These are phyloP conservation scores for Postia placenta DNA, from an alignment of 768 basidiomycete species.

Conservation along the genomic window DNA sequence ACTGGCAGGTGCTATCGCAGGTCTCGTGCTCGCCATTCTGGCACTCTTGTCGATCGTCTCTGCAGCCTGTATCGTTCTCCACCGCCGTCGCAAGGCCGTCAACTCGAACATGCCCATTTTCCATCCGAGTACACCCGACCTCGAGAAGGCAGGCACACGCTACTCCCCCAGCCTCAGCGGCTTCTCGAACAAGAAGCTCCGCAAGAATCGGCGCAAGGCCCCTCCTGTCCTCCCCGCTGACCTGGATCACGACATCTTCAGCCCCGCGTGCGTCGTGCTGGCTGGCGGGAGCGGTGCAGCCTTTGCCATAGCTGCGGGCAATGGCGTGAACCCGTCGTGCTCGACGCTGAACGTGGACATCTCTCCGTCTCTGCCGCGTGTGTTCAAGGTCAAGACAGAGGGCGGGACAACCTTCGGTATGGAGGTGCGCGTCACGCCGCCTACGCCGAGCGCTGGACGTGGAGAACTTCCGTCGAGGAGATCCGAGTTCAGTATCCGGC, in stretches of 20 bases:
- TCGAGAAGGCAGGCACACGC: neutral
- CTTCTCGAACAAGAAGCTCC: neutral
- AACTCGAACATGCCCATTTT: neutral
- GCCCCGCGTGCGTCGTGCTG: neutral
- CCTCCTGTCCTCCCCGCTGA: neutral
- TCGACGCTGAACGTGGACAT: conserved; percentile 10
- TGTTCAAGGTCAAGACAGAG: conserved; percentile 10
- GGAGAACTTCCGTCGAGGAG: neutral
- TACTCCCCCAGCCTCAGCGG: neutral
- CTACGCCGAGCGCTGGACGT: conserved; percentile 4
- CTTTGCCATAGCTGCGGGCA: neutral
- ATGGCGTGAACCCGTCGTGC: neutral
- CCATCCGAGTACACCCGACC: neutral
- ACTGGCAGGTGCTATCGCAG: neutral
- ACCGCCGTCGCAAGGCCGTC: neutral
- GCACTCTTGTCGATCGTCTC: neutral
- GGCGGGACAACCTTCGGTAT: conserved; percentile 9
- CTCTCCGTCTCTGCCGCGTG: conserved; percentile 11
- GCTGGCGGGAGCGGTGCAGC: neutral
- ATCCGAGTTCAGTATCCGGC: neutral
- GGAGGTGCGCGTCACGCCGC: conserved; percentile 14
- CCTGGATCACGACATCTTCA: neutral
- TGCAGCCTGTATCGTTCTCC: neutral
- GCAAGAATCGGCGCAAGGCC: neutral
- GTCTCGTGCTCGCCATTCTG: neutral